Conservation (phyloP, 2,329 filamentous ascomycete species). For the Raffaelea albimanens region DNA sequence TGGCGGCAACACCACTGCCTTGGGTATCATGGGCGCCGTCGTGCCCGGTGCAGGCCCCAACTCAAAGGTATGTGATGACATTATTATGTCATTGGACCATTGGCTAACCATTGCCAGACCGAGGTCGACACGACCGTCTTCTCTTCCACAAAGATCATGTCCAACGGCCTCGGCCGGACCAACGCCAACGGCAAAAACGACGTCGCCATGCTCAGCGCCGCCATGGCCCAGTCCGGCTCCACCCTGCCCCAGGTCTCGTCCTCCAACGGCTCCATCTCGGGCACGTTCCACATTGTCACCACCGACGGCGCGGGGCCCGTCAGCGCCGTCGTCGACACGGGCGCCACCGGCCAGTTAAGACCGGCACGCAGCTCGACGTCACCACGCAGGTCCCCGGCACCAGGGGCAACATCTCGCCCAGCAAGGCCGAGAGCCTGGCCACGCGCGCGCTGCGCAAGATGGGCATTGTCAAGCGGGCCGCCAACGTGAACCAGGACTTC, state of each 20-base stretch:
- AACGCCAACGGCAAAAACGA: slow-evolving; percentile 25
- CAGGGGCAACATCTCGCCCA: slow-evolving; percentile 21
- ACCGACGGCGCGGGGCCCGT: slow-evolving; percentile 30
- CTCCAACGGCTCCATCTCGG: slow-evolving; percentile 22
- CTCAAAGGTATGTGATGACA: slow-evolving; percentile 6
- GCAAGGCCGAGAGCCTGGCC: slow-evolving; percentile 6
- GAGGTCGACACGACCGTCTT: slow-evolving; percentile 38
- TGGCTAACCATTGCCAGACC: slow-evolving; percentile 17
- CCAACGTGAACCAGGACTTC: slow-evolving; percentile 18
- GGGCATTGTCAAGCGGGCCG: slow-evolving; percentile 15
- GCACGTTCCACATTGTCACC: slow-evolving; percentile 29
- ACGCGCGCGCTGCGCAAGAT: slow-evolving; percentile 9
- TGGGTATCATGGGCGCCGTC: slow-evolving; percentile 42
- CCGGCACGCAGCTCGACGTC: slow-evolving; percentile 19
- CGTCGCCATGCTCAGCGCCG: slow-evolving; percentile 19
- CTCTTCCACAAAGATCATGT: slow-evolving; percentile 21
- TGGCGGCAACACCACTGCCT: slow-evolving; percentile 44
- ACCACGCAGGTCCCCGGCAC: slow-evolving; percentile 26
- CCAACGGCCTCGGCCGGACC: slow-evolving; percentile 29
- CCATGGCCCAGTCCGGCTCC: slow-evolving; percentile 25
- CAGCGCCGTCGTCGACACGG: slow-evolving; percentile 27
- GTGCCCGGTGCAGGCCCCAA: slow-evolving; percentile 53
- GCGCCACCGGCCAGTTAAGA: slow-evolving; percentile 24
- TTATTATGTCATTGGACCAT: no score
- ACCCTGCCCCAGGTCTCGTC: slow-evolving; percentile 29